Evolutionary conservation across 441 rosid genomes (phyloP).

Genomic region (Capsella rubella): DNA sequence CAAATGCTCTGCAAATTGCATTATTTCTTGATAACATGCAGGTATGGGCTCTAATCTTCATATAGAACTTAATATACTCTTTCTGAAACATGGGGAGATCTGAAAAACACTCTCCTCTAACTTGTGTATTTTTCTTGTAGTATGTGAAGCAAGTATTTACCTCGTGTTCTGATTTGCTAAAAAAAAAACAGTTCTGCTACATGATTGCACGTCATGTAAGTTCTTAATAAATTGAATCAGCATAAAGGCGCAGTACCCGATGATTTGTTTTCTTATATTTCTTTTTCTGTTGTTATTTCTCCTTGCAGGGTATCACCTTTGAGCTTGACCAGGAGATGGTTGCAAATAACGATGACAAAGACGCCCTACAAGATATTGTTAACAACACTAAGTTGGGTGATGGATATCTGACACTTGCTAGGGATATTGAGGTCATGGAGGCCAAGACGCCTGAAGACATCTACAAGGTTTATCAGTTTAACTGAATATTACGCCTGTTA

Average conservation of each 20-base stretch:
- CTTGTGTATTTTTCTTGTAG: conserved; percentile 52
- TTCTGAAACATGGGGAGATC: conserved; percentile 20
- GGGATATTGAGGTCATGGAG: conserved; percentile 99
- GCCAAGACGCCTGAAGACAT: conserved; percentile 97
- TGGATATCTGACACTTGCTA: conserved; percentile 95
- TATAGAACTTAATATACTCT: conserved; percentile 28
- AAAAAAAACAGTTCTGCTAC: conserved; percentile 88
- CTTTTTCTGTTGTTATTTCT: conserved; percentile 14
- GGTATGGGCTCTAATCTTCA: conserved; percentile 54
- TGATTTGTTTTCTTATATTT: conserved; percentile 1
- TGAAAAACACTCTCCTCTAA: conserved; percentile 17
- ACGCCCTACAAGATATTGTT: conserved; percentile 77
- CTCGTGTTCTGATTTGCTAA: conserved; percentile 66
- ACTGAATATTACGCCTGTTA: background rate
- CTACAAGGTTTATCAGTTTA: conserved; percentile 69
- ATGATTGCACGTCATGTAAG: conserved; percentile 94
- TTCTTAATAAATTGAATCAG: conserved; percentile 18
- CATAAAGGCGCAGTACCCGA: conserved; percentile 5
- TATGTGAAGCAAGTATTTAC: conserved; percentile 82
- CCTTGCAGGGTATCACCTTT: conserved; percentile 71
- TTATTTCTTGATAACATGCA: conserved; percentile 81
- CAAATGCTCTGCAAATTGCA: conserved; percentile 93
- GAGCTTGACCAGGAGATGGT: conserved; percentile 78
- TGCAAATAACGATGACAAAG: conserved; percentile 70
- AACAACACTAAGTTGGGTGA: conserved; percentile 82